A percentile compares a stretch with the other conserved stretches of the same genome.
Evolutionary conservation across 345 rosid species (phyloP).

Genomic region (Turritis glabra): DNA sequence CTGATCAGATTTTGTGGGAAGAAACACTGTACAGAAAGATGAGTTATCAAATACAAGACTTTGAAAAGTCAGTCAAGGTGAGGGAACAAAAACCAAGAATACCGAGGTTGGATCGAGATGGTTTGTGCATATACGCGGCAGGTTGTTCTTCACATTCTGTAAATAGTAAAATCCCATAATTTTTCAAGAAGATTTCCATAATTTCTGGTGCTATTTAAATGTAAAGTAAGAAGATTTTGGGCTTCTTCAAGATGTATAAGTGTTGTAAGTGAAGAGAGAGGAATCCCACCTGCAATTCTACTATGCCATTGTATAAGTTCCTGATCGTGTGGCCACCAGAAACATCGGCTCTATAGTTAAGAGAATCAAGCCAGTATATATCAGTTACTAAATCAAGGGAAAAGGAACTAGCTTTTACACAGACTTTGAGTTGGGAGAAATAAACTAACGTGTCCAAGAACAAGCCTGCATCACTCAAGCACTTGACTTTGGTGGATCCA

Average conservation of each 20-base stretch:
- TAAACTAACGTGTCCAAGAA: conserved; percentile 82
- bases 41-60: conserved; percentile 14
- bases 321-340: conserved; percentile 86
- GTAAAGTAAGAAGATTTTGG: conserved; percentile 5
- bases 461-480: conserved; percentile 96
- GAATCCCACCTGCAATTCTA: conserved; percentile 68
- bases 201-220: neutral
- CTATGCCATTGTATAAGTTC: conserved; percentile 71
- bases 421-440: neutral
- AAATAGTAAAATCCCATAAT: conserved; percentile 9
- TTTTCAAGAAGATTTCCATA: conserved; percentile 10
- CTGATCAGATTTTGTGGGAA: conserved; percentile 93
- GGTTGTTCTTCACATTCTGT: conserved; percentile 61
- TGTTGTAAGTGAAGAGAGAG: neutral
- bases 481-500: conserved; percentile 71
- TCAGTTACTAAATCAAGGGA: neutral
- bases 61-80: neutral
- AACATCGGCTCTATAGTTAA: conserved; percentile 62
- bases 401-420: conserved; percentile 10
- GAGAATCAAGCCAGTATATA: conserved; percentile 26
- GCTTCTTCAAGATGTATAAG: neutral
- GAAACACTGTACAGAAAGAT: conserved; percentile 65
- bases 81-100: conserved; percentile 15
- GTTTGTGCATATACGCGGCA: conserved; percentile 73
- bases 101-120: conserved; percentile 89